Conservation (phyloP, 2,329 filamentous ascomycete species). For the Macrophomina pseudophaseolina region DNA sequence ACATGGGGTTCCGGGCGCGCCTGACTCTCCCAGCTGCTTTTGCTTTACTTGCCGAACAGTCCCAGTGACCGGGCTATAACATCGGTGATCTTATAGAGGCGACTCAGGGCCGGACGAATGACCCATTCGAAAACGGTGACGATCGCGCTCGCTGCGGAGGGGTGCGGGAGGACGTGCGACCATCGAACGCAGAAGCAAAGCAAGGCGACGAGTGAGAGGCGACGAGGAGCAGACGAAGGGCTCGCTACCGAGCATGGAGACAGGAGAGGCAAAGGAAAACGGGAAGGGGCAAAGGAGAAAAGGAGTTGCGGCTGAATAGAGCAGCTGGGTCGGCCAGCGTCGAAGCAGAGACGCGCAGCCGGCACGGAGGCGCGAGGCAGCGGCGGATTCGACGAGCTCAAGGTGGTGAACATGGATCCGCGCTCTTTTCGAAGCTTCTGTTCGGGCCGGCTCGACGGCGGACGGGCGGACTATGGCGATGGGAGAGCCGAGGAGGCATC, state of each 20-base stretch:
- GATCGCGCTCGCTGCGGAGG: conserved; percentile 14
- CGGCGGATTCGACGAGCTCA: neutral
- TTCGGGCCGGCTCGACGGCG: conserved; percentile 19
- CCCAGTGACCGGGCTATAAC: neutral
- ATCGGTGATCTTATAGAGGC: conserved; percentile 7
- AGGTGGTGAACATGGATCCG: conserved; percentile 4
- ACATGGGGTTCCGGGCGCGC: neutral
- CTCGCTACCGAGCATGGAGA: conserved; percentile 1
- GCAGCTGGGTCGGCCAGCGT: neutral
- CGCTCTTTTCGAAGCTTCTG: conserved; percentile 7
- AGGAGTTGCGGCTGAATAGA: neutral
- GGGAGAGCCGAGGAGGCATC: neutral
- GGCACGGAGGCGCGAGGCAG: neutral
- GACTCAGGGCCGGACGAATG: neutral
- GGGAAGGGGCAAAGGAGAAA: neutral
- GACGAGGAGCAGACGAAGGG: neutral
- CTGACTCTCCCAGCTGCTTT: neutral
- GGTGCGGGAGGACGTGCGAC: conserved; percentile 17
- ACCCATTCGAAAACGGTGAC: conserved; percentile 9
- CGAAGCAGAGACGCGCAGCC: neutral
- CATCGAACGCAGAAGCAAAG: neutral
- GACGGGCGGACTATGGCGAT: neutral
- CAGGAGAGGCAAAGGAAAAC: neutral
- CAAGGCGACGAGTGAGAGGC: conserved; percentile 16
- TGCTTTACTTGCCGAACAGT: neutral